Conservation (phyloP, 768 basidiomycete genomes). For the Lactarius quietus region DNA sequence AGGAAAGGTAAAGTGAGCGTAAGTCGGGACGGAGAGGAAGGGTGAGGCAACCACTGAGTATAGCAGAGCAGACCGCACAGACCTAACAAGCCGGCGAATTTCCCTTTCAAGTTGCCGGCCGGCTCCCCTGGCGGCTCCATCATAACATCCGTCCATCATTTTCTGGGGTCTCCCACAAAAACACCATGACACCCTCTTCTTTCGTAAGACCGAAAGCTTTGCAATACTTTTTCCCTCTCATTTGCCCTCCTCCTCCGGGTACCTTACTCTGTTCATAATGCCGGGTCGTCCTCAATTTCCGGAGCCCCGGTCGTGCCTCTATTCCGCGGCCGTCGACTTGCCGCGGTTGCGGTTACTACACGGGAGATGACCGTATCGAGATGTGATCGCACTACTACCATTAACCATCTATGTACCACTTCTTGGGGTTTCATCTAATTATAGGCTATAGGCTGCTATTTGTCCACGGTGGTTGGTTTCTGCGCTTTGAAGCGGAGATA, state of each 20-base stretch:
- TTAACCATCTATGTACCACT: background rate
- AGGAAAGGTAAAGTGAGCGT: background rate
- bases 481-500: background rate
- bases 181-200: background rate
- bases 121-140: slow-evolving; percentile 16
- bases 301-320: slow-evolving; percentile 7
- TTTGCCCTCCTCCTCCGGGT: background rate
- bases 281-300: slow-evolving; percentile 3
- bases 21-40: background rate
- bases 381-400: slow-evolving; percentile 1
- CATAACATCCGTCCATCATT: background rate
- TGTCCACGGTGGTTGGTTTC: background rate
- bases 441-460: background rate
- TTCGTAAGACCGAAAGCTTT: background rate
- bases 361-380: slow-evolving; percentile 13
- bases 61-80: background rate
- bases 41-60: slow-evolving; percentile 1
- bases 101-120: slow-evolving; percentile 26
- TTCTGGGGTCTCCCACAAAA: background rate
- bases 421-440: background rate
- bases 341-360: slow-evolving; percentile 15
- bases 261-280: background rate
- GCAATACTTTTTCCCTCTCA: background rate
- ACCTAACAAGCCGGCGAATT: slow-evolving; percentile 22
- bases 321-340: slow-evolving; percentile 17